phyloP scores from a whole-genome alignment of 2,329 filamentous ascomycete species.

The Cladophialophora chaetospira region DNA sequence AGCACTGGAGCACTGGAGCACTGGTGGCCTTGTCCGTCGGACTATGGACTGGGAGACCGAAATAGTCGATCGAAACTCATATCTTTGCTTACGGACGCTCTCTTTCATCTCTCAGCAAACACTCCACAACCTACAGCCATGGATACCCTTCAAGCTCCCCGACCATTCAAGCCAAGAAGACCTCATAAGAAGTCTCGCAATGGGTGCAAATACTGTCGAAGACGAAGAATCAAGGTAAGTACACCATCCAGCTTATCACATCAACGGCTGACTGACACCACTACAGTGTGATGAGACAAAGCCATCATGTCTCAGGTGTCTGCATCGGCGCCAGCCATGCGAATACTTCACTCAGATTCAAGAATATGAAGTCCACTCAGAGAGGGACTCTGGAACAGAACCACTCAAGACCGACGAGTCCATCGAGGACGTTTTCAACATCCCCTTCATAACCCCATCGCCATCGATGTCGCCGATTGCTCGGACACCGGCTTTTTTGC shows the following conservation, averaged over 20 bases:
- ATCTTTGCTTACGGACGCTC: neutral
- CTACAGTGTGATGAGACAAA: conserved; percentile 13
- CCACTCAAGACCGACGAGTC: neutral
- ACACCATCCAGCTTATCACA: neutral
- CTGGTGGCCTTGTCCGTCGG: neutral
- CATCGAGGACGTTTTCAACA: neutral
- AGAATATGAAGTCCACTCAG: neutral
- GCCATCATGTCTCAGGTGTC: conserved; percentile 10
- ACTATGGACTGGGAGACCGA: neutral
- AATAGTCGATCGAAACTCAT: neutral
- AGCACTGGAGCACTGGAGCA: too few relatives aligned
- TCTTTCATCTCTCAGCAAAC: neutral
- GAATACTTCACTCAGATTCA: conserved; percentile 8
- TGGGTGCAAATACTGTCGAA: conserved; percentile 16
- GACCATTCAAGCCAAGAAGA: conserved; percentile 18
- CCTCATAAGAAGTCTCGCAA: conserved; percentile 19
- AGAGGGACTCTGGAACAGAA: neutral
- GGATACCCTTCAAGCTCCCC: neutral
- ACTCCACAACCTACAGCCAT: neutral
- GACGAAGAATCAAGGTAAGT: conserved; percentile 22
- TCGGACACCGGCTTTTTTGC: too few relatives aligned
- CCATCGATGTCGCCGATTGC: neutral
- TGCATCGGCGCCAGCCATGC: conserved; percentile 4
- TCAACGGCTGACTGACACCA: neutral
- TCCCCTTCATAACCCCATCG: neutral